Evolutionary conservation across 768 basidiomycete species (phyloP), one percentile per base, ranked within the genome.

Genomic region (Agrocybe pediades): DNA sequence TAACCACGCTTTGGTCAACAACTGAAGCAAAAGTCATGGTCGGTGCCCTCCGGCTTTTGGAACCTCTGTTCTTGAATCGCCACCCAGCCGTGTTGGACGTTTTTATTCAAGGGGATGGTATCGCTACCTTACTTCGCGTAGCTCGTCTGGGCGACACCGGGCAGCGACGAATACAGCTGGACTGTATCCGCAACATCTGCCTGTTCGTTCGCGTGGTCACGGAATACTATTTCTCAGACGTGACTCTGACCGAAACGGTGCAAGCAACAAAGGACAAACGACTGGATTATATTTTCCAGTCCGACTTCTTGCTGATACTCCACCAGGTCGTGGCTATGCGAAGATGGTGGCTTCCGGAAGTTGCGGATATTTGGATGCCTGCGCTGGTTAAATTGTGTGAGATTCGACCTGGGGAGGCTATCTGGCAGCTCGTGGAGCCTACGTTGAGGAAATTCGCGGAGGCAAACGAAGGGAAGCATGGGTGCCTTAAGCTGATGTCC

Each of bases 311-410:
- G 58, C 61, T 69, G 2, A 66, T 64, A 2, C 55, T 73, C n/a
- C 65, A 66, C 44, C 54, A 59, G 8, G 47, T 68, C 4, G 56
- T 74, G 11, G 54, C 60, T 0, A 59, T 62, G 15, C 62, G 66
- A 5, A 60, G 62, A 16, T 74, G 70, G 72, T 74, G 71, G 72
- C 54, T 72, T 2, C 63, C 68, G 6, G 74, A 74, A 49, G 67
- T 72, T n/a, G 65, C 62, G 16, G 65, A 65, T 16, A 62, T 66
- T n/a, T 76, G 73, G 73, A 55, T 69, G 16, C 68, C 71, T 19
- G 61, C 71, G 3, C 59, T 76, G 3, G 62, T 71, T 21, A 58
- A 65, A 21, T 61, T 76, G n/a, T 72, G 68, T 46, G 48, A 56
- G 6, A 54, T 69, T 19, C 62, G 68, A 20, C 71, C 74, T 1